These are phyloP conservation scores for Pelargonium nanum DNA, from an alignment of 345 rosid genomes.

Conservation along the genomic window DNA sequence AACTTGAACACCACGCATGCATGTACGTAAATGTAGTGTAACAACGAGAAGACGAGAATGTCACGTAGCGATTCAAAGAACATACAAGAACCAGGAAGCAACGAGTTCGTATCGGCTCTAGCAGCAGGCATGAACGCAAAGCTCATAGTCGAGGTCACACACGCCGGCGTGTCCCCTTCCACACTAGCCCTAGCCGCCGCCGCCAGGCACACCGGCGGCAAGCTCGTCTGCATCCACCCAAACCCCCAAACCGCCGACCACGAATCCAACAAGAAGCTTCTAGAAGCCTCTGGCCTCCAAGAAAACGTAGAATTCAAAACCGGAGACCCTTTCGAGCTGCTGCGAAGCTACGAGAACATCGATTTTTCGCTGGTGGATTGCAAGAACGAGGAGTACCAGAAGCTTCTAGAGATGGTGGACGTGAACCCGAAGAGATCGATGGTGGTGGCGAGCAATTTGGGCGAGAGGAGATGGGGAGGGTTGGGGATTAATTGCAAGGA, in stretches of 20 bases:
- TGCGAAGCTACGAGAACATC: conserved; percentile 21
- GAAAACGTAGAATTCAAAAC: conserved; percentile 33
- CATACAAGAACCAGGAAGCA: conserved; percentile 28
- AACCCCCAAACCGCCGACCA: conserved; percentile 21
- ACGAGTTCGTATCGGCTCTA: conserved; percentile 44
- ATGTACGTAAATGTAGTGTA: too few relatives aligned
- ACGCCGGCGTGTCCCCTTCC: conserved; percentile 25
- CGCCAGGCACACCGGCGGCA: conserved; percentile 35
- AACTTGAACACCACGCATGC: too few relatives aligned
- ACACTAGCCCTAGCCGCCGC: conserved; percentile 44
- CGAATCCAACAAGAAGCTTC: conserved; percentile 19
- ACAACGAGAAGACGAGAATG: too few relatives aligned
- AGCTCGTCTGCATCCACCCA: conserved; percentile 33
- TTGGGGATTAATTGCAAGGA: conserved; percentile 20
- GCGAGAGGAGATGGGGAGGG: conserved; percentile 24
- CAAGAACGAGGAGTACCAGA: conserved; percentile 19
- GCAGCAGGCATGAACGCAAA: conserved; percentile 37
- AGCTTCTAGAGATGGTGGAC: conserved; percentile 22
- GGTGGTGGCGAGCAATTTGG: conserved; percentile 39
- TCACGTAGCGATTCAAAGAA: conserved; percentile 12
- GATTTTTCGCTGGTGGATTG: conserved; percentile 39
- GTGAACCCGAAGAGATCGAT: conserved; percentile 27
- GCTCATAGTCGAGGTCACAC: conserved; percentile 36
- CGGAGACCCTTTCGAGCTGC: conserved; percentile 27
- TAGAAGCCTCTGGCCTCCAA: conserved; percentile 26